Conservation (phyloP, 345 rosid species). For the Bruguiera parviflora region DNA sequence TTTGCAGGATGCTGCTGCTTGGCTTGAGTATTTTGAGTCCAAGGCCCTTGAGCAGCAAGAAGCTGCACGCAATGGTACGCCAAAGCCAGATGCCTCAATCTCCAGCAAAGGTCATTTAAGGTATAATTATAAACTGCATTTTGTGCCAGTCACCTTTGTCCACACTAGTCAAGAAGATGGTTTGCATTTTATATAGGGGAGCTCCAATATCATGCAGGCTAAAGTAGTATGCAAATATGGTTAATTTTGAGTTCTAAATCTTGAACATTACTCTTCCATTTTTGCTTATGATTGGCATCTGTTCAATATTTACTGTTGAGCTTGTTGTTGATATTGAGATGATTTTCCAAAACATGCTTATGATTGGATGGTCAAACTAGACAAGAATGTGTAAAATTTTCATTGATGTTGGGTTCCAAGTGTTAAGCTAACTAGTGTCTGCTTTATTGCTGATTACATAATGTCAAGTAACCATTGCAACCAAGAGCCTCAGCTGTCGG, state of each 20-base stretch:
- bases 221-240: neutral
- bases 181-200: neutral
- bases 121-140: constrained; percentile 13
- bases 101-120: constrained; percentile 39
- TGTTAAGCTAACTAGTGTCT: too few relatives aligned
- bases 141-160: neutral
- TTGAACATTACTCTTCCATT: neutral
- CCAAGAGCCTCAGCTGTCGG: too few relatives aligned
- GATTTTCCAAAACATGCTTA: too few relatives aligned
- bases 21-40: constrained; percentile 39
- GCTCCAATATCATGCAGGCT: neutral
- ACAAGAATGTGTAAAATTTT: too few relatives aligned
- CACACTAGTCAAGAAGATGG: neutral
- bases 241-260: constrained; percentile 5
- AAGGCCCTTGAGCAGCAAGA: constrained; percentile 38
- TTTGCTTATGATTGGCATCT: too few relatives aligned
- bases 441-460: too few relatives aligned
- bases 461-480: too few relatives aligned
- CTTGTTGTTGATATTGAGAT: too few relatives aligned
- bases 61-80: constrained; percentile 37
- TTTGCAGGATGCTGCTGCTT: constrained; percentile 38
- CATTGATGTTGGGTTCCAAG: too few relatives aligned
- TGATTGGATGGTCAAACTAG: too few relatives aligned
- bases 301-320: too few relatives aligned
- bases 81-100: constrained; percentile 39